Evolutionary conservation across 148 eudicot species (phyloP), one percentile per base, ranked within the genome.

Genomic region (Fagopyrum homotropicum): DNA sequence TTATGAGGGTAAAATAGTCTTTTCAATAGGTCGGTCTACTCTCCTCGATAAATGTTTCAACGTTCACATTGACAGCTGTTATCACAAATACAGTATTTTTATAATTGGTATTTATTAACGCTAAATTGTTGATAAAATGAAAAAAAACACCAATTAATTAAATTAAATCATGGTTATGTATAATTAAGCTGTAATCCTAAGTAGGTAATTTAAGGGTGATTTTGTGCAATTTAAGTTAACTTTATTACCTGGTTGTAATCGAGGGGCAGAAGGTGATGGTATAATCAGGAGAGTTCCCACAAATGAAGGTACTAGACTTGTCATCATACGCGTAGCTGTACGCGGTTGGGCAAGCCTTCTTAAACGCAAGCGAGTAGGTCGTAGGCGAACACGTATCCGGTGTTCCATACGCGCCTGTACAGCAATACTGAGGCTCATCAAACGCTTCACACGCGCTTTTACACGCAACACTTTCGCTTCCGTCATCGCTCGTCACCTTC

Each of bases 261-360:
- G 87, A 69, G 1, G 97, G 93, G 76, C 97, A 91, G 75, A 91
- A 91, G 64, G 93, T 87, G 72, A 91, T 81, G 61, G 87, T 56
- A 73, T 92, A 92, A 72, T 85, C 78, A 40, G 90, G 88, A 3
- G 81, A 64, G 8, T 89, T 89, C 15, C 80, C 77, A 47, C 97
- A 92, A 7, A 94, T 90, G 79, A 92, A 92, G 11, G 95, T 92
- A 44, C 97, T 92, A 4, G 87, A 85, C 80, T 74, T 72, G 35
- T 92, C 97, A 77, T 92, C 97, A 63, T 88, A 92, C 45, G 97
- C 97, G 73, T 92, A 92, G 76, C 97, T 92, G 43, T 92, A 92
- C 0, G 97, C 92, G 69, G 71, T 76, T n/a, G 97, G 97, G 69
- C 97, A 92, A 45, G 88, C 89, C 49, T 72, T 84, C 85, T 92